phyloP scores from a whole-genome alignment of 163 green algal genomes.

The Scenedesmus sp. region DNA sequence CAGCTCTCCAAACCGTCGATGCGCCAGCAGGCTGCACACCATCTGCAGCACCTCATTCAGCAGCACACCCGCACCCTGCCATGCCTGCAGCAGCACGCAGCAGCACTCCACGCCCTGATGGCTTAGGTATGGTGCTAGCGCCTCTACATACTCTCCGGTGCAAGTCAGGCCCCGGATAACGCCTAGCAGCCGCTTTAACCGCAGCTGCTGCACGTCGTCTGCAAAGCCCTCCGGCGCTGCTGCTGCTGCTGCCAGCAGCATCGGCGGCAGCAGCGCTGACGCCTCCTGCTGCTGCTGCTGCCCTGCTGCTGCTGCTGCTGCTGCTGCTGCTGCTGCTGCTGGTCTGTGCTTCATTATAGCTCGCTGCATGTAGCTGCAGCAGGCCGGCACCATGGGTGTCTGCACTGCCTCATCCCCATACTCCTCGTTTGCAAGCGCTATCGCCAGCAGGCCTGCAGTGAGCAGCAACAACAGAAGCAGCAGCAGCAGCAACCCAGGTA shows the following conservation, averaged over 20 bases:
- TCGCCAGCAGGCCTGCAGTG: slow-evolving; percentile 55
- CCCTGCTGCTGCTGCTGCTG: slow-evolving; percentile 15
- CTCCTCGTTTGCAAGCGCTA: slow-evolving; percentile 61
- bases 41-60: slow-evolving; percentile 71
- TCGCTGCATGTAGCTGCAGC: slow-evolving; percentile 51
- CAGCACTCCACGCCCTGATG: slow-evolving; percentile 60
- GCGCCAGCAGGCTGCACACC: slow-evolving; percentile 76
- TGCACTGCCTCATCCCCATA: slow-evolving; percentile 60
- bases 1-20: slow-evolving; percentile 77
- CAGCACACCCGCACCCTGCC: slow-evolving; percentile 21
- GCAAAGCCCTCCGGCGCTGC: slow-evolving; percentile 8
- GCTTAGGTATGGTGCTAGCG: slow-evolving; percentile 62
- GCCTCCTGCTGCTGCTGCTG: slow-evolving; percentile 9
- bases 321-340: slow-evolving; percentile 32
- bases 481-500: neutral
- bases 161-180: slow-evolving; percentile 54
- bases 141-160: slow-evolving; percentile 73
- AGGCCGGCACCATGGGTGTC: slow-evolving; percentile 46
- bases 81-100: slow-evolving; percentile 56
- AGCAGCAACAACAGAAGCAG: neutral
- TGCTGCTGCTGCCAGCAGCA: slow-evolving; percentile 18
- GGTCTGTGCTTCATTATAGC: neutral
- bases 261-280: neutral
- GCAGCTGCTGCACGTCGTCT: slow-evolving; percentile 29
- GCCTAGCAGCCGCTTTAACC: slow-evolving; percentile 17